Evolutionary conservation across 1,284 basidiomycete genomes (phyloP), one percentile per base, ranked within the genome.

Genomic region (Leccinum cinnamomeum): DNA sequence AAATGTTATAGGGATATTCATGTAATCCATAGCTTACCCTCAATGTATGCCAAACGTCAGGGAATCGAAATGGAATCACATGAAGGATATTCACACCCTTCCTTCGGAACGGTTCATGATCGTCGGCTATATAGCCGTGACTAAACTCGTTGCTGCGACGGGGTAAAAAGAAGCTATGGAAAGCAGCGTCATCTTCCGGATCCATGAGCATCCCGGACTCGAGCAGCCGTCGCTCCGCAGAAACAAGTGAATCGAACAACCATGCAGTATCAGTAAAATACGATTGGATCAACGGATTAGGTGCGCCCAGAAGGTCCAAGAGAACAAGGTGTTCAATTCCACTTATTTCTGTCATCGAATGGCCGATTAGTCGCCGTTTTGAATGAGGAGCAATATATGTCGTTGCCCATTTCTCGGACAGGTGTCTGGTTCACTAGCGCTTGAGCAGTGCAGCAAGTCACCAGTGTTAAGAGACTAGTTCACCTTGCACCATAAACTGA

Each of bases 401-500:
- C 1, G 81, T 80, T 12, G 83, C 81, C 96, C 96, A 98, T 72
- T 86, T 86, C 55, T 89, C 79, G 4, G 95, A 94, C 23, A 98
- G 83, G 76, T 97, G 92, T 67, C 94, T 95, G 39, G 25, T 56
- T 54, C 25, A 50, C 10, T 68, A 30, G 53, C 14, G 39, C 12
- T 44, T 54, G 16, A 66, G 61, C 12, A 58, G 41, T 25, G 46
- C 10, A 46, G 56, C 30, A 48, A 28, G 50, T 23, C 20, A 8
- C 3, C 2, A 18, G 23, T 39, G 23, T 20, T 3, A 51, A 8
- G 18, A 53, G 50, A 46, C 25, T 18, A 28, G 33, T 44, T 61
- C 69, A 94, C 92, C 91, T 87, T 48, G 95, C 90, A 23, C 97
- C 97, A 73, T 99, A 99, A 55, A 96, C 89, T 1, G 93, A 96